Evolutionary conservation across 192 early-diverging fungal genomes (phyloP).

Genomic region (Diversispora epigaea): DNA sequence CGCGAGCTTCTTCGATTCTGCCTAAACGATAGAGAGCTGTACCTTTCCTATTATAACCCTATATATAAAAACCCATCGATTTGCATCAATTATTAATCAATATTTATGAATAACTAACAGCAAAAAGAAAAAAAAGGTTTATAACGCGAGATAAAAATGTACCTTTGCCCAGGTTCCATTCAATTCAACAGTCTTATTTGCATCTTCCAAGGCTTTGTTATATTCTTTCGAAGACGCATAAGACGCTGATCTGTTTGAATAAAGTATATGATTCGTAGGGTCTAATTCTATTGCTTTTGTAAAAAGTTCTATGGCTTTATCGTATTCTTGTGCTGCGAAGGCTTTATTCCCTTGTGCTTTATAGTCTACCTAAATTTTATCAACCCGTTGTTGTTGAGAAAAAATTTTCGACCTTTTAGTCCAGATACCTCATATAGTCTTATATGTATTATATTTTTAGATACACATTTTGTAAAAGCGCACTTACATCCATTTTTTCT

Average conservation of each 20-base stretch:
- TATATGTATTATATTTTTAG: no score
- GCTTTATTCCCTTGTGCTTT: conserved; percentile 75
- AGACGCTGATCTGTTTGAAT: conserved; percentile 89
- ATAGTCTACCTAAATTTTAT: conserved; percentile 34
- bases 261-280: conserved; percentile 85
- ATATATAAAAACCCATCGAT: background rate
- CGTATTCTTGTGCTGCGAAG: conserved; percentile 76
- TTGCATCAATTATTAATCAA: background rate
- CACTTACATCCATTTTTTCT: no score
- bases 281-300: conserved; percentile 85
- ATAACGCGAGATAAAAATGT: background rate
- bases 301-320: conserved; percentile 75
- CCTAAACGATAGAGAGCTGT: conserved; percentile 80
- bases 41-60: conserved; percentile 83
- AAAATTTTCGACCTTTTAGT: no score
- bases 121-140: background rate
- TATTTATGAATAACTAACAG: background rate
- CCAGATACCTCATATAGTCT: no score
- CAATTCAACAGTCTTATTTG: conserved; percentile 79
- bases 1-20: conserved; percentile 67
- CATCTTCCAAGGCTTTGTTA: conserved; percentile 75
- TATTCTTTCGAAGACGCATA: conserved; percentile 80
- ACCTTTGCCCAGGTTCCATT: conserved; percentile 87
- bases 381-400: no score
- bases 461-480: no score